Conservation (phyloP, 1,139 yeast species). For the Yamadazyma aaseri region DNA sequence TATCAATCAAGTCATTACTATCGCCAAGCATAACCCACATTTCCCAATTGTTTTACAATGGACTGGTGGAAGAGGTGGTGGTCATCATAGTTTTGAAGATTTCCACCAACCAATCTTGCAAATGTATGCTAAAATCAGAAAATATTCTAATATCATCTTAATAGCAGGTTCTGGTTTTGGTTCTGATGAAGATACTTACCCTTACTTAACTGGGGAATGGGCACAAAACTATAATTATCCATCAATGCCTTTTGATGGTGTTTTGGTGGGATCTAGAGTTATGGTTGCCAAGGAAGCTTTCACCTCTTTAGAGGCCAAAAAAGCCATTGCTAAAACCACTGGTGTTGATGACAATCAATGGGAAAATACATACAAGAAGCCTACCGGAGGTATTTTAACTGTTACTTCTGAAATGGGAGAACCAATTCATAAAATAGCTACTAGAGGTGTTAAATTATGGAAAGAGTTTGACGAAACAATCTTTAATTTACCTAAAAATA, state of each 20-base stretch:
- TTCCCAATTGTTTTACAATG: conserved; percentile 98
- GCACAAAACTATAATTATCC: conserved; percentile 82
- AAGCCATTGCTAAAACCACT: conserved; percentile 83
- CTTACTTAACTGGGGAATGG: conserved; percentile 97
- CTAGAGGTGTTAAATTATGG: conserved; percentile 98
- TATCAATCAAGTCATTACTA: conserved; percentile 77
- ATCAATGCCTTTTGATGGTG: conserved; percentile 99
- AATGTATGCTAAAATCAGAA: conserved; percentile 94
- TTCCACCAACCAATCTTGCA: conserved; percentile 97
- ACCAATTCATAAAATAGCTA: conserved; percentile 97
- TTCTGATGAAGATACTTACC: conserved; percentile 93
- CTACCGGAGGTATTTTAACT: conserved; percentile 95
- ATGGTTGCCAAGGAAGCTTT: conserved; percentile 97
- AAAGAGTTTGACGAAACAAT: conserved; percentile 93
- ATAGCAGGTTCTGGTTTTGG: conserved; percentile 99
- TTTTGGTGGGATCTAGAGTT: conserved; percentile 91
- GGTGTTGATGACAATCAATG: conserved; percentile 89
- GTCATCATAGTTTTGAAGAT: conserved; percentile 98
- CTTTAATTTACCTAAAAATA: conserved; percentile 86
- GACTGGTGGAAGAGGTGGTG: conserved; percentile 99
- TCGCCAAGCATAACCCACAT: conserved; percentile 92
- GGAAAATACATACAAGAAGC: conserved; percentile 92
- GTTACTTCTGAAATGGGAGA: conserved; percentile 99
- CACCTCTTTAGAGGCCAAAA: conserved; percentile 91
- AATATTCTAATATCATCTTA: conserved; percentile 81